Evolutionary conservation across 129 eudicot genomes (phyloP).

Genomic region (Solidago caesia): DNA sequence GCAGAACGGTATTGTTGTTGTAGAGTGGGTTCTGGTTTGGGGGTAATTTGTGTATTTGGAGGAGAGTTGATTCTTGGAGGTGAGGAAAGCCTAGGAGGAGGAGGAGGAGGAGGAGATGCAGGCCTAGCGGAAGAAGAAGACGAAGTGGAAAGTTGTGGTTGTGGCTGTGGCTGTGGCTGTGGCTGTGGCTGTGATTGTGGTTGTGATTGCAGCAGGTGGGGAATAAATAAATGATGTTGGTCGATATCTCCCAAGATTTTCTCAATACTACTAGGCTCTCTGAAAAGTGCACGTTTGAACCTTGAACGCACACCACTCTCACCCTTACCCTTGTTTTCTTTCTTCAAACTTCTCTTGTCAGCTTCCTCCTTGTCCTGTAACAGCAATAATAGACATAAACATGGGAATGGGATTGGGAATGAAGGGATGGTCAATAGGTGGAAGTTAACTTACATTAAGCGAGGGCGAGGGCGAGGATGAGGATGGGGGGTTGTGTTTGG

Average conservation of each 20-base stretch:
- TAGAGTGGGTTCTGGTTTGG: conserved; percentile 52
- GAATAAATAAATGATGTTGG: conserved; percentile 38
- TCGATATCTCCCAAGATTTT: conserved; percentile 82
- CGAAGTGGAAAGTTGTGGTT: background rate
- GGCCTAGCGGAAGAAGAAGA: conserved; percentile 16
- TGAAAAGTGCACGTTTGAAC: conserved; percentile 57
- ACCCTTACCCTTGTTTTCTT: conserved; percentile 44
- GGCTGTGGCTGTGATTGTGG: conserved; percentile 1
- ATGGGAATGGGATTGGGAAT: background rate
- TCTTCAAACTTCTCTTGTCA: conserved; percentile 48
- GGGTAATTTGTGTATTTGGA: conserved; percentile 21
- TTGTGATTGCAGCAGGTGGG: conserved; percentile 14
- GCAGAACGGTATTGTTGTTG: conserved; percentile 60
- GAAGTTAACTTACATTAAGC: conserved; percentile 27
- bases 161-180: conserved; percentile 15
- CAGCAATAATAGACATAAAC: background rate
- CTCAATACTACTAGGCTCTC: conserved; percentile 95
- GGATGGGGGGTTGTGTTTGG: conserved; percentile 44
- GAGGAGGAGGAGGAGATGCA: conserved; percentile 10
- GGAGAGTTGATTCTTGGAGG: background rate
- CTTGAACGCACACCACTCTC: conserved; percentile 24
- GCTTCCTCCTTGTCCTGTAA: conserved; percentile 33
- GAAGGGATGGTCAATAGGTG: too few relatives aligned
- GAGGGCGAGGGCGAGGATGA: background rate
- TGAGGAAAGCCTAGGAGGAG: conserved; percentile 5